Percentiles rank a stretch among this genome's conserved stretches.
phyloP scores from a whole-genome alignment of 169 alveolate species.

The Plasmodium vivax region DNA sequence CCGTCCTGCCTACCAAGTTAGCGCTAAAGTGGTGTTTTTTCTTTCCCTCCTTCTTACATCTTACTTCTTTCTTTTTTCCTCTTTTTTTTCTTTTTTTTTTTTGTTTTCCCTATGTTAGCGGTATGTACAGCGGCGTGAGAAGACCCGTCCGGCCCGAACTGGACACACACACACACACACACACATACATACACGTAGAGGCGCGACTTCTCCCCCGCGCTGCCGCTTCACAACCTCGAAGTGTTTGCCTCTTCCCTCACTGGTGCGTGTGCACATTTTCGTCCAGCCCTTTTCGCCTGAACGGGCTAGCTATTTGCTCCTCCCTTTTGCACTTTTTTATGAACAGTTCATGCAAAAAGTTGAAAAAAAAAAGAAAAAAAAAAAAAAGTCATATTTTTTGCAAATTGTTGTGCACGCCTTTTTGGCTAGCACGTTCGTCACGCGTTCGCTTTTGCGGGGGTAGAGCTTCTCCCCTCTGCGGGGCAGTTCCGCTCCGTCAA shows the following conservation, averaged over 20 bases:
- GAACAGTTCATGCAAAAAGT: slow-evolving; percentile 18
- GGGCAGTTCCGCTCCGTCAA: not conserved
- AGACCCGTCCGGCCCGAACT: not conserved
- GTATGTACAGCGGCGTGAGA: not conserved
- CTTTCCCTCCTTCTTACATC: no score
- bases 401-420: not conserved
- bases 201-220: not conserved
- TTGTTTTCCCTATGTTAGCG: not conserved
- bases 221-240: not conserved
- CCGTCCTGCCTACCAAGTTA: not conserved
- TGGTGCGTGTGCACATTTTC: not conserved
- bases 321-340: not conserved
- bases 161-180: not conserved
- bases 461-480: not conserved
- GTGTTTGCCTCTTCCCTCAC: not conserved
- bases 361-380: slow-evolving; percentile 1
- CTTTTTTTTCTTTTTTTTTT: no score
- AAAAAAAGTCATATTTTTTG: not conserved
- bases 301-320: not conserved
- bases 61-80: no score
- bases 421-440: not conserved
- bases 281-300: not conserved
- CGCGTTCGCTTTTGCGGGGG: not conserved
- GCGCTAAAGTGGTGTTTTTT: not conserved
- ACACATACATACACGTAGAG: no score